These are phyloP conservation scores for Colletotrichum abscissum DNA, from an alignment of 2,329 filamentous ascomycete genomes.

Conservation along the genomic window DNA sequence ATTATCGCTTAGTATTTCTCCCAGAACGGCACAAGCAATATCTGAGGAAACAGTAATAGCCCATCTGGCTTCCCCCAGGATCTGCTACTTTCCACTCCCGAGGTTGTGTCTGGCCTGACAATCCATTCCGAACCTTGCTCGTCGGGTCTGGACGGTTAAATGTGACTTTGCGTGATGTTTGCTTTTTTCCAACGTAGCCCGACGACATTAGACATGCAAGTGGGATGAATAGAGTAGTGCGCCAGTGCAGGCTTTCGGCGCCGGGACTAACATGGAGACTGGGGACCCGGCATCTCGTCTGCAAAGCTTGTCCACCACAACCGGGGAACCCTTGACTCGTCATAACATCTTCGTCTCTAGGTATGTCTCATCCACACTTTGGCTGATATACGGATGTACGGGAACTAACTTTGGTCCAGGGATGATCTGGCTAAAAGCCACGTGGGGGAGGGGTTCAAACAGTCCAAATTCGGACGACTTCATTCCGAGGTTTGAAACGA, in stretches of 20 bases:
- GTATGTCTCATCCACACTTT: not conserved
- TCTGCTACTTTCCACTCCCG: too few species aligned
- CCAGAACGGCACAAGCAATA: too few species aligned
- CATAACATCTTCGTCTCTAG: not conserved
- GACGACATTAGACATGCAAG: too few species aligned
- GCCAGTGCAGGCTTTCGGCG: not conserved
- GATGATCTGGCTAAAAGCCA: not conserved
- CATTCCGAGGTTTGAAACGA: not conserved
- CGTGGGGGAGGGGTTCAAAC: not conserved
- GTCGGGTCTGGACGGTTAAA: too few species aligned
- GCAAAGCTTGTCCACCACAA: not conserved
- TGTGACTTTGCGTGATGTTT: not conserved
- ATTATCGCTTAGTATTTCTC: too few species aligned
- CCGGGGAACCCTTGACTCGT: not conserved
- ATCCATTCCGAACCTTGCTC: too few species aligned
- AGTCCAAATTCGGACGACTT: not conserved
- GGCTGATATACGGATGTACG: not conserved
- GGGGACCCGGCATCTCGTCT: not conserved
- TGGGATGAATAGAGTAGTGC: not conserved
- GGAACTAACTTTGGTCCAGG: not conserved
- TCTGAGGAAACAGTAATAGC: too few species aligned
- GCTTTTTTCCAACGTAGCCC: not conserved
- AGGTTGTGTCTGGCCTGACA: too few species aligned
- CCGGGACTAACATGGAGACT: not conserved
- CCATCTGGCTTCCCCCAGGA: too few species aligned